Base-by-base conservation (phyloP, 2,329 filamentous ascomycete species). In the Davidsoniella virescens region DNA sequence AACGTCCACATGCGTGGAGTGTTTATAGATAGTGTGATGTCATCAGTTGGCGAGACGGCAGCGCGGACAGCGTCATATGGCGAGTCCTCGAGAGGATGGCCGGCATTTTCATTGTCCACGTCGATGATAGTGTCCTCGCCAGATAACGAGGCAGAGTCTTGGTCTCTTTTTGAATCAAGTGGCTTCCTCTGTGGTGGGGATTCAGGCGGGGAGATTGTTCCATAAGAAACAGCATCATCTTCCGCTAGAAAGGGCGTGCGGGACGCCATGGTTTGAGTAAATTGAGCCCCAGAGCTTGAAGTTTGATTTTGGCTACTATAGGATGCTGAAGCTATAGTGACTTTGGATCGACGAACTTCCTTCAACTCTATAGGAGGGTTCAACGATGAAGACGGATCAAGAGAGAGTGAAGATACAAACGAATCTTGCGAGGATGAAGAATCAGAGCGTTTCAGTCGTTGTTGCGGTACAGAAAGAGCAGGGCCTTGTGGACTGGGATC, bases 1-100 rank as follows among this genome's bases (percentile, higher is more conserved):
- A 92, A 64, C 29, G 71, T 71, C 86, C 85, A 92, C 85, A 92
- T 92, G 49, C 86, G 84, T 37, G 85, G 85, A 4, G 85, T 90
- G 63, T 85, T 87, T 60, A 92, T 87, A 7, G 84, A 90, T n/a
- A 90, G 66, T 2, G 77, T 72, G 14, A 73, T 79, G 60, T 92
- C 78, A 64, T 92, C 85, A 29, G 76, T 80, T 3, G 84, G 78
- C 10, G 82, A 72, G 6, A 92, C 85, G 0, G 84, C 87, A 42
- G 85, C 85, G 52, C 85, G 78, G 37, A 92, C 86, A 61, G 86
- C 81, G 43, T 85, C 70, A 61, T 90, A 86, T 9, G 80, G 80
- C 0, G 82, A 86, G 63, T 87, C 80, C 60, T 85, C 82, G 14
- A 72, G 67, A 10, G 75, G 73, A 37, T 74, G 67, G 29, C 70